Evolutionary conservation across 768 basidiomycete species (phyloP).

Genomic region (Mycena maculata): DNA sequence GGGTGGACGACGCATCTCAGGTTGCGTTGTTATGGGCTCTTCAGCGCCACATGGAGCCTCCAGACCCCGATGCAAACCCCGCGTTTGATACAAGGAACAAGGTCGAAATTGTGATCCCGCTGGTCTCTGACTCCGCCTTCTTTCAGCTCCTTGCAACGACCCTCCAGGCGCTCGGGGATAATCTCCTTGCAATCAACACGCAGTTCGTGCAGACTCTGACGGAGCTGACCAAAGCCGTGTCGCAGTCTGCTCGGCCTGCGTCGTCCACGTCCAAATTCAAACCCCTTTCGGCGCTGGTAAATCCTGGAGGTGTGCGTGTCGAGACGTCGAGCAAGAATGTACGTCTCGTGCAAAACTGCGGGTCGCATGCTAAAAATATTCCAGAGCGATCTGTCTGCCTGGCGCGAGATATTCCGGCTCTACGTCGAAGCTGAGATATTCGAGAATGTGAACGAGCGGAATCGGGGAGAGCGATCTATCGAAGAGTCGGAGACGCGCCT

Average conservation of each 20-base stretch:
- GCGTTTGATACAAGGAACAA: not conserved
- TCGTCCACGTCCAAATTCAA: conserved; percentile 55
- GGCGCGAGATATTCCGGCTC: conserved; percentile 90
- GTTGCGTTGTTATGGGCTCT: conserved; percentile 40
- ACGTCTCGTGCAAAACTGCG: not conserved
- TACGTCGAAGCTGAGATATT: conserved; percentile 91
- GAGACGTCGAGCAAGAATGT: conserved; percentile 37
- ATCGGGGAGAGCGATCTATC: conserved; percentile 73
- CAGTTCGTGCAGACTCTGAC: conserved; percentile 59
- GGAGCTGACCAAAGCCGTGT: conserved; percentile 52
- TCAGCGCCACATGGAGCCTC: conserved; percentile 30
- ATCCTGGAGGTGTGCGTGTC: conserved; percentile 51
- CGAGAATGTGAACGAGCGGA: conserved; percentile 73
- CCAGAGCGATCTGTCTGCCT: conserved; percentile 81
- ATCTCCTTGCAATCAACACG: conserved; percentile 63
- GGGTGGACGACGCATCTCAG: conserved; percentile 5
- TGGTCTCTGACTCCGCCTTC: conserved; percentile 85
- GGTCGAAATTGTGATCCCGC: conserved; percentile 77
- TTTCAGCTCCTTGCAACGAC: conserved; percentile 77
- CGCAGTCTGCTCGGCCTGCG: conserved; percentile 55
- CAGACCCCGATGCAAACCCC: not conserved
- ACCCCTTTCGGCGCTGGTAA: conserved; percentile 49
- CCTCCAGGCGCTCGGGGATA: conserved; percentile 61
- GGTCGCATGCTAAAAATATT: not conserved
- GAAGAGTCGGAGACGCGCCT: conserved; percentile 79